A percentile compares a stretch with the other conserved stretches of the same genome.
phyloP scores from a whole-genome alignment of 495 filamentous ascomycete genomes.

The Hyaloscypha bicolor region DNA sequence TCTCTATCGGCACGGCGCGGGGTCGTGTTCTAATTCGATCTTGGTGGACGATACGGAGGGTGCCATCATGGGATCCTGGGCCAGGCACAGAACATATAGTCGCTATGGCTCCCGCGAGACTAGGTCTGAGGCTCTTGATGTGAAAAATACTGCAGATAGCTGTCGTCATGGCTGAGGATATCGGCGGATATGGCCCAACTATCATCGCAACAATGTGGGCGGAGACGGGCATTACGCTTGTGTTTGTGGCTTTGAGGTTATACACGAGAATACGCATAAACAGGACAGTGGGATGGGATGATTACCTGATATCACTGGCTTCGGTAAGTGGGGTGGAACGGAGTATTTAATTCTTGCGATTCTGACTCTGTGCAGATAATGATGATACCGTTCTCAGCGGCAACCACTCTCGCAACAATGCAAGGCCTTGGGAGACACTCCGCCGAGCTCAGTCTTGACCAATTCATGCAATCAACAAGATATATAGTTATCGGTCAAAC shows the following conservation, averaged over 20 bases:
- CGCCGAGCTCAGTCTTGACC: slow-evolving; percentile 15
- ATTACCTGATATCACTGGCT: slow-evolving; percentile 27
- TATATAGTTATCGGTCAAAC: slow-evolving; percentile 17
- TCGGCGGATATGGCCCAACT: slow-evolving; percentile 26
- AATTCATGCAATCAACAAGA: slow-evolving; percentile 12
- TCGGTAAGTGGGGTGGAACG: slow-evolving; percentile 22
- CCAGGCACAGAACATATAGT: not conserved
- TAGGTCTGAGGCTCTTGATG: not conserved
- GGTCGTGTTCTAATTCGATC: not conserved
- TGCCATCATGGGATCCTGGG: not conserved
- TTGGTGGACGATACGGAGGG: not conserved
- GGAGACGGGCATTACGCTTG: slow-evolving; percentile 20
- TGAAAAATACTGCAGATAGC: not conserved
- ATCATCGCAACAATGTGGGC: slow-evolving; percentile 23
- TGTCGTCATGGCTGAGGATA: not conserved
- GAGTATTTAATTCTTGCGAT: not conserved
- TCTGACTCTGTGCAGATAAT: slow-evolving; percentile 1
- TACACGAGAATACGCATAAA: slow-evolving; percentile 25
- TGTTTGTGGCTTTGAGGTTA: slow-evolving; percentile 23
- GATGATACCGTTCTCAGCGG: slow-evolving; percentile 17
- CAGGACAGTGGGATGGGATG: slow-evolving; percentile 24
- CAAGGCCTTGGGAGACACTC: slow-evolving; percentile 30
- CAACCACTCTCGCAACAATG: slow-evolving; percentile 19
- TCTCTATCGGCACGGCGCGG: not conserved
- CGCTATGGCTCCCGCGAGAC: not conserved